Evolutionary conservation across 305 asterid species (phyloP).

Genomic region (Plantago coronopus): DNA sequence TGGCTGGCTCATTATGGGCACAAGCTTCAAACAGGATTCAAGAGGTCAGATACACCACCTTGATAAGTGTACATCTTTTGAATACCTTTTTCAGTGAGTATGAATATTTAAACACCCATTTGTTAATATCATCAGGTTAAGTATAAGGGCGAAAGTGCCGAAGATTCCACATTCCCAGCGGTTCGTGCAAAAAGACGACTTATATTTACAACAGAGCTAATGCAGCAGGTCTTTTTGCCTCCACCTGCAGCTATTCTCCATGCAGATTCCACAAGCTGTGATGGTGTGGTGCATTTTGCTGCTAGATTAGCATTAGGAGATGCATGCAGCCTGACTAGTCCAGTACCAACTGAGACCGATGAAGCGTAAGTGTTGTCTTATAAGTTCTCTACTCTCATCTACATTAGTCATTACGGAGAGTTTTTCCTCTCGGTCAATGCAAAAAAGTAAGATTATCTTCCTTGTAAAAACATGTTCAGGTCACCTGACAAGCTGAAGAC

Average conservation of each 20-base stretch:
- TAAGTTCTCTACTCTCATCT: slow-evolving; percentile 2
- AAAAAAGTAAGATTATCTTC: slow-evolving; percentile 1
- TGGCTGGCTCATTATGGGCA: slow-evolving; percentile 51
- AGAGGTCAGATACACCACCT: slow-evolving; percentile 40
- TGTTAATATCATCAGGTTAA: slow-evolving; percentile 35
- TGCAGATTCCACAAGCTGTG: slow-evolving; percentile 46
- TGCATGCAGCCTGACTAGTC: slow-evolving; percentile 46
- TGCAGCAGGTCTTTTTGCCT: slow-evolving; percentile 64
- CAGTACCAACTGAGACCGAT: slow-evolving; percentile 25
- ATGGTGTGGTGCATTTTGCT: slow-evolving; percentile 39
- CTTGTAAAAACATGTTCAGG: slow-evolving; percentile 30
- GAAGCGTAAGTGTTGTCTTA: slow-evolving; percentile 35
- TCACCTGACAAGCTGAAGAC: slow-evolving; percentile 35
- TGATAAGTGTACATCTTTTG: slow-evolving; percentile 11
- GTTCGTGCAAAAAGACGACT: slow-evolving; percentile 63
- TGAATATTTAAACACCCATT: slow-evolving; percentile 5
- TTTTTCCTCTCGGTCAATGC: not conserved
- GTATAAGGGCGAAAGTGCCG: slow-evolving; percentile 35
- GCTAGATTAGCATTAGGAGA: slow-evolving; percentile 63
- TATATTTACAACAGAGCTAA: slow-evolving; percentile 45
- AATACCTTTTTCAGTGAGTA: not conserved
- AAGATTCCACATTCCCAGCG: slow-evolving; percentile 28
- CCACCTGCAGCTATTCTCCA: slow-evolving; percentile 43
- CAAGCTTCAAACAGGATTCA: slow-evolving; percentile 42
- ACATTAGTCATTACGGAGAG: no score